Evolutionary conservation across 2,329 filamentous ascomycete genomes (phyloP).

Genomic region (Aspergillus phoenicis): DNA sequence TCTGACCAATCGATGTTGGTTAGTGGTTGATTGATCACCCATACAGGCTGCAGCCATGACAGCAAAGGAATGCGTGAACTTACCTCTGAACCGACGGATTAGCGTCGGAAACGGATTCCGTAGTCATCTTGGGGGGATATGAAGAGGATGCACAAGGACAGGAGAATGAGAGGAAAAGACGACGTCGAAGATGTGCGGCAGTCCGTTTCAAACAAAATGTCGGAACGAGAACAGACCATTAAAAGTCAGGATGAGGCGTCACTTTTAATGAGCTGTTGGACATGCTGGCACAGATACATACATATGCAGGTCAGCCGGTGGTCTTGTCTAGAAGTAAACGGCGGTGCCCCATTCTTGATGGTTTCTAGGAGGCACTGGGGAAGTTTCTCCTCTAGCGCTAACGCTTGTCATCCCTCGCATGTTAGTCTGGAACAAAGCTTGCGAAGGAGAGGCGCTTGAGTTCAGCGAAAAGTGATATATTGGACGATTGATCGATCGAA

Average conservation of each 20-base stretch:
- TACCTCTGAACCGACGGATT: slow-evolving; percentile 16
- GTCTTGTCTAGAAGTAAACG: slow-evolving; percentile 19
- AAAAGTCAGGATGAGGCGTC: slow-evolving; percentile 25
- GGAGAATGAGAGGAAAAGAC: background rate
- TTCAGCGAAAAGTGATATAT: background rate
- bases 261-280: slow-evolving; percentile 28
- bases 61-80: slow-evolving; percentile 8
- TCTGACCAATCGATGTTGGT: slow-evolving; percentile 13
- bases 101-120: slow-evolving; percentile 17
- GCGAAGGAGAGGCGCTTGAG: slow-evolving; percentile 6
- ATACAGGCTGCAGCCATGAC: background rate
- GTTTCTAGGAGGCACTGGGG: slow-evolving; percentile 25
- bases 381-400: slow-evolving; percentile 14
- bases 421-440: slow-evolving; percentile 13
- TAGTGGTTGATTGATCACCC: background rate
- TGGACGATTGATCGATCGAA: slow-evolving; percentile 3
- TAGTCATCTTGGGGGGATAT: slow-evolving; percentile 6
- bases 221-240: slow-evolving; percentile 11
- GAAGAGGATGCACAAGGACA: slow-evolving; percentile 1
- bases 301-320: slow-evolving; percentile 22
- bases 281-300: slow-evolving; percentile 18
- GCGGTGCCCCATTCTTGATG: slow-evolving; percentile 23
- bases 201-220: slow-evolving; percentile 10
- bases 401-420: slow-evolving; percentile 24
- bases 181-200: slow-evolving; percentile 9